Base-by-base conservation (phyloP, 441 rosid species). In the Adansonia rubrostipa region DNA sequence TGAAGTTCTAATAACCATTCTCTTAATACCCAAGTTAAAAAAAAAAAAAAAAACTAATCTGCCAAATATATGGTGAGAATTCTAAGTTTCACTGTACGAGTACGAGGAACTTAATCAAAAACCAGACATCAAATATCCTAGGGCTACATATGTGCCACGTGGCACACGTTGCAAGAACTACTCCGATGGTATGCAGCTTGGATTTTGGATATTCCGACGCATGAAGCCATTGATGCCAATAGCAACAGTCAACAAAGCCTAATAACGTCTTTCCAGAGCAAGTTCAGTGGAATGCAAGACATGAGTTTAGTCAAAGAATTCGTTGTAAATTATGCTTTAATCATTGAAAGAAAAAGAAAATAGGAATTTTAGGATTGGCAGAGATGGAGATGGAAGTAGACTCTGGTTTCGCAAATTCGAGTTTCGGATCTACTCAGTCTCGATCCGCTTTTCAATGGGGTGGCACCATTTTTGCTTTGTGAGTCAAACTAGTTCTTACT, bases 381-480 rank as follows among this genome's bases (percentile, higher is more conserved):
- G 56, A 66, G 24, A 24, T 22, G 42, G 82, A 69, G 69, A 74
- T 73, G 72, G 80, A 77, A 63, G 62, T 77, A 74, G 81, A 74
- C 63, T 82, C 85, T 51, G 70, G 80, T 76, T 60, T 81, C 65
- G 73, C 62, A 51, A 9, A 28, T 71, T 71, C 14, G 3, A 14
- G n/a, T 33, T 15, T 71, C n/a, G 75, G 48, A 71, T 51, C 75
- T 19, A 51, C 47, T 51, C 62, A 58, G 11, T 71, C 13, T 74
- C 83, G 72, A 74, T 71, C 78, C 36, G 68, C 73, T 71, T 86
- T 86, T 71, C 85, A 86, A 57, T 87, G 89, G 89, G 87, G 85
- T 74, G 89, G 88, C 66, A 82, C 90, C 77, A 71, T 86, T 56
- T 80, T 78, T 11, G 86, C 90, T 28, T 5, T 86, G 92, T 86